phyloP scores from a whole-genome alignment of 2,329 filamentous ascomycete species.

The Trichoderma breve region DNA sequence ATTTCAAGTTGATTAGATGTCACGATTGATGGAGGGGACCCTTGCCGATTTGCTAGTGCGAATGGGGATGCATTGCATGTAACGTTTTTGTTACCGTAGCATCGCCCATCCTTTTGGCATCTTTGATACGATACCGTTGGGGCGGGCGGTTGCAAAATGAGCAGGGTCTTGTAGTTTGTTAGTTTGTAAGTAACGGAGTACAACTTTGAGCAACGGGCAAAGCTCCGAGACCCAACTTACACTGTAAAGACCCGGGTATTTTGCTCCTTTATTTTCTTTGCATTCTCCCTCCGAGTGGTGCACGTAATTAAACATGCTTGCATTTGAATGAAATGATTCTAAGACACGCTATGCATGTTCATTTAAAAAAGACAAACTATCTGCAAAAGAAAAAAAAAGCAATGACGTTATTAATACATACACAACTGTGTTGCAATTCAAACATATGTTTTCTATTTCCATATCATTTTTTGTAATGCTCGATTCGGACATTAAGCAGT shows the following conservation, averaged over 20 bases:
- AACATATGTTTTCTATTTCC: neutral
- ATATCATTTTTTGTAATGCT: neutral
- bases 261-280: neutral
- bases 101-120: neutral
- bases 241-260: neutral
- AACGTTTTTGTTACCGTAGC: neutral
- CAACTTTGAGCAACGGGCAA: neutral
- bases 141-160: neutral
- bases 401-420: neutral
- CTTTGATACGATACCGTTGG: neutral
- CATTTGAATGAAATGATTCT: neutral
- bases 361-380: neutral
- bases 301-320: neutral
- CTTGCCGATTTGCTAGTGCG: neutral
- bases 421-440: neutral
- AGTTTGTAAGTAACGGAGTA: too few species aligned
- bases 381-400: neutral
- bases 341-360: neutral
- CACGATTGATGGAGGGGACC: neutral
- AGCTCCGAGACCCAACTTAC: neutral
- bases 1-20: neutral
- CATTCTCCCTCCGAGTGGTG: neutral
- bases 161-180: neutral
- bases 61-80: neutral
- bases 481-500: neutral